Evolutionary conservation across 345 rosid species (phyloP).

Genomic region (Microcos paniculata): DNA sequence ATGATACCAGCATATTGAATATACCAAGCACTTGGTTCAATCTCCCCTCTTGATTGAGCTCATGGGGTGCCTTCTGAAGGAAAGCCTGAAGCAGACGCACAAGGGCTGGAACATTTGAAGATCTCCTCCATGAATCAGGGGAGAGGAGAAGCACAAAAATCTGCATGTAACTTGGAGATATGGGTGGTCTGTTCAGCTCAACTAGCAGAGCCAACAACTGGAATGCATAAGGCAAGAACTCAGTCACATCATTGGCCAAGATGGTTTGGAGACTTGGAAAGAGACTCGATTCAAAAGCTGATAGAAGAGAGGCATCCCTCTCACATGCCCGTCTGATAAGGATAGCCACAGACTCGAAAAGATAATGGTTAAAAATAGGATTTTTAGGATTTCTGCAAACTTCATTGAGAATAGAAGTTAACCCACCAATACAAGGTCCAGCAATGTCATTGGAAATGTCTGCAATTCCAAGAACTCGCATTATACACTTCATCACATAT

Average conservation of each 20-base stretch:
- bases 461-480: conserved; percentile 89
- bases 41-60: conserved; percentile 74
- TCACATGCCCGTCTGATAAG: conserved; percentile 91
- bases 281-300: conserved; percentile 72
- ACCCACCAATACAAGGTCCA: conserved; percentile 73
- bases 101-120: conserved; percentile 95
- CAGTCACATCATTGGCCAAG: conserved; percentile 74
- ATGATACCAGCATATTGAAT: conserved; percentile 67
- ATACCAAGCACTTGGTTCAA: conserved; percentile 84
- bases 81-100: conserved; percentile 98
- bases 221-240: conserved; percentile 97
- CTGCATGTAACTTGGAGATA: conserved; percentile 76
- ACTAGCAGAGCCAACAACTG: conserved; percentile 96
- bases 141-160: conserved; percentile 76
- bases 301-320: conserved; percentile 65
- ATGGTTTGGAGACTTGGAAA: conserved; percentile 83
- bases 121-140: conserved; percentile 85
- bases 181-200: conserved; percentile 84
- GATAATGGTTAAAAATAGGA: conserved; percentile 92
- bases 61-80: conserved; percentile 87
- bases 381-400: conserved; percentile 92
- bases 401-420: conserved; percentile 71
- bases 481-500: conserved; percentile 91
- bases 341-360: conserved; percentile 94
- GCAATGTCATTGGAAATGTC: conserved; percentile 75